Evolutionary conservation across 2,329 filamentous ascomycete genomes (phyloP).

Genomic region (Chaetomiaceae sp.): DNA sequence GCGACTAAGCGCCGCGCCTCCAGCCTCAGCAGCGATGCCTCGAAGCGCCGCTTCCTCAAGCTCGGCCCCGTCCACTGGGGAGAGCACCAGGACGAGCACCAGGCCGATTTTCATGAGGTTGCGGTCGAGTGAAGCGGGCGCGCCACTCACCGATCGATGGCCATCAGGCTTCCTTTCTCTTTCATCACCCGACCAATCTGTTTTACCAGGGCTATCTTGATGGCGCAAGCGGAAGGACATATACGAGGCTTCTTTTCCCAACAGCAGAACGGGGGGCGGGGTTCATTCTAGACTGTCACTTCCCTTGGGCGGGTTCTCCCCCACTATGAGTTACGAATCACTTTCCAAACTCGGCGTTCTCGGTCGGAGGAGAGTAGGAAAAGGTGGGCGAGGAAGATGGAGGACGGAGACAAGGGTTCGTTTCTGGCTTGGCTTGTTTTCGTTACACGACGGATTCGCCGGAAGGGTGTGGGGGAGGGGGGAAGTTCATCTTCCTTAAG

Average conservation of each 20-base stretch:
- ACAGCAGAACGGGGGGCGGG: neutral
- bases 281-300: neutral
- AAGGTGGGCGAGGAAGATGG: conserved; percentile 3
- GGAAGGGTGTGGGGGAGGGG: neutral
- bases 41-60: conserved; percentile 50
- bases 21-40: conserved; percentile 45
- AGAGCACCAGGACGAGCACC: conserved; percentile 51
- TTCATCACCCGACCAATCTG: neutral
- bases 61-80: conserved; percentile 60
- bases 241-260: neutral
- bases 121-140: conserved; percentile 33
- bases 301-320: neutral
- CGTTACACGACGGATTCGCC: conserved; percentile 4
- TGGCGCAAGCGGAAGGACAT: neutral
- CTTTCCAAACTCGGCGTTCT: conserved; percentile 2
- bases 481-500: neutral
- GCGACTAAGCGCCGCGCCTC: conserved; percentile 44
- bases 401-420: neutral
- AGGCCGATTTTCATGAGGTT: conserved; percentile 50
- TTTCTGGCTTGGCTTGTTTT: conserved; percentile 5
- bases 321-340: conserved; percentile 3
- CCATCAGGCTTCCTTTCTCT: neutral
- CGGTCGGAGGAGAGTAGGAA: neutral
- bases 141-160: neutral
- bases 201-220: conserved; percentile 2